Evolutionary conservation across 805 yeast species (phyloP), one percentile per base, ranked within the genome.

Genomic region (Barnettozyma californica): DNA sequence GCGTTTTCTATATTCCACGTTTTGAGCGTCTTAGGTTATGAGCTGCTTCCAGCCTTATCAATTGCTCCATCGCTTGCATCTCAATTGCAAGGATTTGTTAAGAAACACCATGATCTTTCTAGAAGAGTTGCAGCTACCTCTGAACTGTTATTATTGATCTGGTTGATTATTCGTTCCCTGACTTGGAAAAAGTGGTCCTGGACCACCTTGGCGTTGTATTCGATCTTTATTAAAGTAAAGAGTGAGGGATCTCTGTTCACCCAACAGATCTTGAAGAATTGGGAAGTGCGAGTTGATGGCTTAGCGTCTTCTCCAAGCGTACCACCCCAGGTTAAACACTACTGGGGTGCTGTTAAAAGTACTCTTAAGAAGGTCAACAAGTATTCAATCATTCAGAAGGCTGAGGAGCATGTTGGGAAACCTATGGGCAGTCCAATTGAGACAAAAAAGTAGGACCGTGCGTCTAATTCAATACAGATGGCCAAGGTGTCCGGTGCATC

Each of bases 1-100:
- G 70, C 87, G 48, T 91, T 85, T 66, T 84, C 97, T 8, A 62
- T 82, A 18, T 90, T 92, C 79, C 97, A 91, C 64, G 81, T 80
- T 10, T 70, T 90, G 60, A 82, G 84, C 18, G 92, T 87, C 69
- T 54, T 77, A 47, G 80, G 84, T 57, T 74, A 80, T 38, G 76
- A 74, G 54, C 55, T 92, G 48, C 70, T 91, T 45, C 96, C 97
- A 36, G 70, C 78, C 6, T 67, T 81, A 21, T 53, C 54, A 43
- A 44, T 67, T 50, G 47, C 63, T 5, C 45, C 67, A 16, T 56
- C 55, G 41, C 14, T 60, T 5, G 52, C 65, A 27, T 47, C 56
- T 37, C 49, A 52, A 47, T 64, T 83, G 38, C 72, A 68, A 46
- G 50, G 55, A 10, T 77, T 84, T 52, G 73, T 80, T 50, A 69